Conservation (phyloP, 1,284 basidiomycete species). For the Cutaneotrichosporon sp. region DNA sequence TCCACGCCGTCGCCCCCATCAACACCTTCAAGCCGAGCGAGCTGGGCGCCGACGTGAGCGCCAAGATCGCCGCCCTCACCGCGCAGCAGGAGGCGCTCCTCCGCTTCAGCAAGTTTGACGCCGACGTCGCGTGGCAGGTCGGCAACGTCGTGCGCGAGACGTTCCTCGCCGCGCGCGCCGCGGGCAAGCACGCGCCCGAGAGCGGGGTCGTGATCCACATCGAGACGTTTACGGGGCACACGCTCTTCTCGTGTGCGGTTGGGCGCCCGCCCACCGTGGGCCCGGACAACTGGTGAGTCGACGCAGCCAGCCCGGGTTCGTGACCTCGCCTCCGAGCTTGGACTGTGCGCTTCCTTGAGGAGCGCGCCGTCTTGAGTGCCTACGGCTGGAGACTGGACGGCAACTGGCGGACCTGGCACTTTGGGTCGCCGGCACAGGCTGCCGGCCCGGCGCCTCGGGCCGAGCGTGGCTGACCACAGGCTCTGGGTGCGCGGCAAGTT, state of each 20-base stretch:
- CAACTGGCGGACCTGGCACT: too few relatives aligned
- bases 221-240: conserved; percentile 43
- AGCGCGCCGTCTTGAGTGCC: too few relatives aligned
- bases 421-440: too few relatives aligned
- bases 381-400: too few relatives aligned
- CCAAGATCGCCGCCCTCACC: conserved; percentile 18
- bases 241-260: conserved; percentile 43
- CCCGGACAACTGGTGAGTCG: conserved; percentile 44
- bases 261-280: conserved; percentile 41
- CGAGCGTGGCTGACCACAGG: conserved; percentile 23
- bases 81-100: conserved; percentile 26
- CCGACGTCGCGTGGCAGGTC: conserved; percentile 36
- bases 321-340: too few relatives aligned
- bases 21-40: conserved; percentile 2
- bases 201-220: conserved; percentile 47
- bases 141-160: conserved; percentile 33
- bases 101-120: conserved; percentile 31
- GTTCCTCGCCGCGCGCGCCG: conserved; percentile 28
- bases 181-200: conserved; percentile 13
- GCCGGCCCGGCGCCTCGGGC: too few relatives aligned
- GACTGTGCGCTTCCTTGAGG: too few relatives aligned
- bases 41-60: not conserved
- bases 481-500: conserved; percentile 47
- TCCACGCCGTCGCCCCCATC: not conserved
- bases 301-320: too few relatives aligned